Base-by-base conservation (phyloP, 75 land plant species). In the Isoetes taiwanensis region DNA sequence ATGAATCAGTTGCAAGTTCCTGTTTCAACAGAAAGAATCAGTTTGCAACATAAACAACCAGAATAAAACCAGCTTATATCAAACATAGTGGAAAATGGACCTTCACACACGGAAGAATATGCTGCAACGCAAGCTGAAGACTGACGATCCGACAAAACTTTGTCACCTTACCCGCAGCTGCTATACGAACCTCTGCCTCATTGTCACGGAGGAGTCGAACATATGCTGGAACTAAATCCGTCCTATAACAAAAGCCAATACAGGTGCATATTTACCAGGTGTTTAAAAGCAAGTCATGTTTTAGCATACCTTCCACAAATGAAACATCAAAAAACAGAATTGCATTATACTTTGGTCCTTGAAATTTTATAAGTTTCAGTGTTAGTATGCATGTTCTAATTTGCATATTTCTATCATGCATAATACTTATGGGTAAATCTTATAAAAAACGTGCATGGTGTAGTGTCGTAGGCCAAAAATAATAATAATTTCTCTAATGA, bases 21-120 rank as follows among this genome's bases (percentile, higher is more conserved):
- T 90, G 69, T 33, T 39, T 43, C 14, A 43, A 27, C 3, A 10
- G 40, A 31, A 17, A 32, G n/a, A n/a, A 37, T 31, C 23, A 9
- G 14, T 5, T 24, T 30, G 14, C 61, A 30, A 21, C 16, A 63
- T 25, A 32, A 19, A 25, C 35, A 23, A 6, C 26, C 24, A 54
- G 29, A 24, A 59, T 1, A 30, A 56, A 23, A n/a, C n/a, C n/a
- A n/a, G n/a, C n/a, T n/a, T n/a, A n/a, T n/a, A n/a, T n/a, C n/a
- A n/a, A n/a, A n/a, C n/a, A n/a, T n/a, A 37, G 39, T 37, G 39
- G 14, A 37, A 37, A 37, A 54, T 30, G 34, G 57, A 90, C 97
- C 94, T 90, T 90, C 21, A 90, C 93, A 70, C 97, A 90, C 25
- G 97, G 97, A 35, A 86, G 87, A 25, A 90, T 90, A 63, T 88